Base-by-base conservation (phyloP, 1,284 basidiomycete species). In the Limonomyces culmigenus region DNA sequence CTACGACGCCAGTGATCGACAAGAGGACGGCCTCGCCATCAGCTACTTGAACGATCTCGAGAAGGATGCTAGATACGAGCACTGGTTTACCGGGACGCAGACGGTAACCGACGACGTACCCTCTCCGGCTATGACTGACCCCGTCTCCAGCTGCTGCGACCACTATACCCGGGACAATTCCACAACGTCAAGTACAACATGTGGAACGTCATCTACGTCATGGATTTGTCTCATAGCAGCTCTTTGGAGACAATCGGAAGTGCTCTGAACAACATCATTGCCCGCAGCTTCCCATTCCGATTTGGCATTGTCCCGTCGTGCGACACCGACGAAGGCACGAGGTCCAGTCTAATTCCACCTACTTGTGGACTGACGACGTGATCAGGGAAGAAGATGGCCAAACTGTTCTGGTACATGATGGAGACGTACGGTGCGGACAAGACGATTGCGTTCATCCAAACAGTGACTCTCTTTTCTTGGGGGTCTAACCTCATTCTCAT, bases 41-140 rank as follows among this genome's bases (percentile, higher is more conserved):
- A 51, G 75, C 0, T 97, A 84, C 73, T 78, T 81, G 71, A 97
- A 97, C 53, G 79, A 97, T 54, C 55, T 97, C 17, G 79, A 87
- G 55, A 81, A 74, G 42, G 92, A 96, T 50, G 60, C 56, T n/a
- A 61, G 70, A 32, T 78, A 81, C 43, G 54, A 58, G 5, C 48
- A 53, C 17, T 81, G 70, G 67, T 62, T 57, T 16, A 50, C 64
- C 43, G 78, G 5, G 57, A 57, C 31, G 47, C 52, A n/a, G 74
- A 75, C 43, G 37, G 67, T 52, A 32, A 25, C 19, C 29, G 29
- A 42, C 32, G 16, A 23, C 30, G 16, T 11, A 14, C 27, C 19
- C 30, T 23, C 16, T 23, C 41, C 5, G 40, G 3, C 16, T 37
- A 15, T 4, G 12, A 11, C 30, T 4, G 12, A 27, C 11, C 14